Percentiles rank a stretch among this genome's conserved stretches.
Evolutionary conservation across 805 yeast genomes (phyloP).

Genomic region (Wickerhamiella slavikovae): DNA sequence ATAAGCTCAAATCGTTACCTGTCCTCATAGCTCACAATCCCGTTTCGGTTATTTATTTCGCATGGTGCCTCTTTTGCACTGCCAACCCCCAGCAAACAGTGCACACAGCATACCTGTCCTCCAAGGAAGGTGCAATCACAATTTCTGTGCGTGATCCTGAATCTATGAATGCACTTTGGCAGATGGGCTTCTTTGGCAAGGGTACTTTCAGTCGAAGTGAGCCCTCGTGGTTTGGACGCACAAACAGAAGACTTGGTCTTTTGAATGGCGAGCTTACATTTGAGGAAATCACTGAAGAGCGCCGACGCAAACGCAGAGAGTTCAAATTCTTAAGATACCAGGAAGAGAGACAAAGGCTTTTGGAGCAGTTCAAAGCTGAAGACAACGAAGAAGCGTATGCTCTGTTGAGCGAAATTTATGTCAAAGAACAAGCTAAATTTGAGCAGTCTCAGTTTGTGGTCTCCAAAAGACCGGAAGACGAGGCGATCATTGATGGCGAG

Average conservation of each 20-base stretch:
- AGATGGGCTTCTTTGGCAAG: constrained; percentile 80
- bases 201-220: constrained; percentile 79
- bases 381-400: constrained; percentile 13
- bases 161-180: constrained; percentile 48
- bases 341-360: constrained; percentile 30
- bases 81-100: constrained; percentile 6
- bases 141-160: constrained; percentile 19
- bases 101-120: constrained; percentile 8
- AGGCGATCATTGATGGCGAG: constrained; percentile 8
- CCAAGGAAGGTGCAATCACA: constrained; percentile 9
- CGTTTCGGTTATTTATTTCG: constrained; percentile 34
- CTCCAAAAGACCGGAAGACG: constrained; percentile 6
- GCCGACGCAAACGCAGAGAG: constrained; percentile 50
- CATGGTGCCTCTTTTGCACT: constrained; percentile 14
- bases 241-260: constrained; percentile 32
- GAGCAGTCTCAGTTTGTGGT: background rate
- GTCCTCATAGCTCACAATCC: constrained; percentile 44
- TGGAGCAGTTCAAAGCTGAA: constrained; percentile 19
- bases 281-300: constrained; percentile 58
- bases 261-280: constrained; percentile 18
- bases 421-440: background rate
- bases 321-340: constrained; percentile 52
- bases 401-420: background rate
- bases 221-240: constrained; percentile 71
- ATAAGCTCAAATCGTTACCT: constrained; percentile 29